Base-by-base conservation (phyloP, 2,329 filamentous ascomycete species). In the Magnaporthiopsis poae region DNA sequence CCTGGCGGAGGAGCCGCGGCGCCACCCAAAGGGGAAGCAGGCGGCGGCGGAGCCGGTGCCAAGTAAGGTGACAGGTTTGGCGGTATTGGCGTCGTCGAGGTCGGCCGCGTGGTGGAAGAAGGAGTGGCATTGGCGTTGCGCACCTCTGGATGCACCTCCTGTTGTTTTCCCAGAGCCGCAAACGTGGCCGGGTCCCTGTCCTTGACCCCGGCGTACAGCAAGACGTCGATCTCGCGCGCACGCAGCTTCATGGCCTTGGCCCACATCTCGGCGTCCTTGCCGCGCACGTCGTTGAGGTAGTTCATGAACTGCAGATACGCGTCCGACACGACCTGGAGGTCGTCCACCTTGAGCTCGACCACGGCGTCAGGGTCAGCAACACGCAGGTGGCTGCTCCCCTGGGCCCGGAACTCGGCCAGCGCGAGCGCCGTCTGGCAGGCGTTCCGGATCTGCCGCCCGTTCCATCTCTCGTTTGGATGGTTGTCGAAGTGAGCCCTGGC, bases 381-480 rank as follows among this genome's bases (percentile, higher is more conserved):
- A 5, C 18, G 11, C 61, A 27, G 15, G 7, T 66, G 31, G 3
- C 59, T 66, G 18, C n/a, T 63, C 4, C 61, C 61, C n/a, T 60
- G 59, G 8, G 59, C 59, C 5, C 69, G 61, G 65, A 68, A 71
- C 59, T 72, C 70, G 31, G 72, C 72, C 13, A 74, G 67, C 4
- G 74, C 73, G 2, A 74, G 65, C 0, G 73, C 74, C 5, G 72
- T 73, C 60, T 75, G 73, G 66, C 73, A 75, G 2, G 72, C 73
- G 68, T 76, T 74, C 31, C 73, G 71, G 65, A 76, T 76, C 71
- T 76, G 74, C 12, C 74, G 70, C 11, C 74, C 74, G 66, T 76
- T 76, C 74, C 75, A 77, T 11, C 67, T 69, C n/a, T 66, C 60
- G 8, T 69, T 36, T 25, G 68, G 35, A 39, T 71, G 18, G 0